Conservation (phyloP, 2,329 filamentous ascomycete species). For the Scedosporium apiospermum region DNA sequence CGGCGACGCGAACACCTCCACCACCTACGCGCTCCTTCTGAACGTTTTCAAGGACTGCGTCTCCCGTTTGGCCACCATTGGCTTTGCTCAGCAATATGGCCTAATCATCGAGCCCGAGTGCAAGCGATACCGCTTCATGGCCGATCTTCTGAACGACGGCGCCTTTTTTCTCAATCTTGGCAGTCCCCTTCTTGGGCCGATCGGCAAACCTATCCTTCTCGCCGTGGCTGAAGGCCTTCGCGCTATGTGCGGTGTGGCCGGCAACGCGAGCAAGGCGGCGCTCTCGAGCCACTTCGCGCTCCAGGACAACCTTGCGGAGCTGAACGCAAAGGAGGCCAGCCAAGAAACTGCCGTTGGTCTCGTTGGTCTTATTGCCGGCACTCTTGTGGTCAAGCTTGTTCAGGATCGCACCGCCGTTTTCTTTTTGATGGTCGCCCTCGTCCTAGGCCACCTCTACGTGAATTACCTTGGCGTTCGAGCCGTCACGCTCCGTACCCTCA, state of each 20-base stretch:
- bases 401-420: slow-evolving; percentile 65
- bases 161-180: slow-evolving; percentile 80
- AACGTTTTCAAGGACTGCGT: slow-evolving; percentile 76
- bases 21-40: slow-evolving; percentile 72
- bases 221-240: slow-evolving; percentile 41
- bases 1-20: slow-evolving; percentile 67
- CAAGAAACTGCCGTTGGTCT: slow-evolving; percentile 92
- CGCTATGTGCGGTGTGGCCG: slow-evolving; percentile 77
- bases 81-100: slow-evolving; percentile 75
- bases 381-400: slow-evolving; percentile 67
- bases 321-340: slow-evolving; percentile 91
- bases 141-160: slow-evolving; percentile 80
- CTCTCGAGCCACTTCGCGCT: slow-evolving; percentile 86
- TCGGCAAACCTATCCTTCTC: slow-evolving; percentile 39
- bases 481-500: slow-evolving; percentile 76
- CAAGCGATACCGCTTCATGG: slow-evolving; percentile 79
- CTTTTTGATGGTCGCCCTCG: slow-evolving; percentile 59
- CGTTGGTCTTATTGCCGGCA: slow-evolving; percentile 77
- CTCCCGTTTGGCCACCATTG: slow-evolving; percentile 72
- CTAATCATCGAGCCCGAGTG: slow-evolving; percentile 81
- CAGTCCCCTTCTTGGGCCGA: slow-evolving; percentile 59
- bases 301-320: slow-evolving; percentile 78
- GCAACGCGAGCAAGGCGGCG: slow-evolving; percentile 81
- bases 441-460: slow-evolving; percentile 68
- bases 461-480: slow-evolving; percentile 81